These are phyloP conservation scores for Gymnopus androsaceus DNA, from an alignment of 1,284 basidiomycete species.

Conservation along the genomic window DNA sequence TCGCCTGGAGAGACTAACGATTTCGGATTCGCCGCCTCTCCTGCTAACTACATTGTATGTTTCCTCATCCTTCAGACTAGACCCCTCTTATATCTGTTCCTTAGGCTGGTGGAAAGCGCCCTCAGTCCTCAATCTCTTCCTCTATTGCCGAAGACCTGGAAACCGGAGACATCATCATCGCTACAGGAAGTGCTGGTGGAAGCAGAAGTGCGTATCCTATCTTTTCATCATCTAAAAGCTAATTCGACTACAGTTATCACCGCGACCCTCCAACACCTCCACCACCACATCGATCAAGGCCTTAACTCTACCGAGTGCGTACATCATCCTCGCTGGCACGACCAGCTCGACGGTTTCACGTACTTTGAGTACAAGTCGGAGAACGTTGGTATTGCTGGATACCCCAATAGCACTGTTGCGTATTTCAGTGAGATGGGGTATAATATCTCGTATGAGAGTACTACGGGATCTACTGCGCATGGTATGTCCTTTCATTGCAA, in stretches of 20 bases:
- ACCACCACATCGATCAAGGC: conserved; percentile 29
- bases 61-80: neutral
- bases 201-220: conserved; percentile 17
- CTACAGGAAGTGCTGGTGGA: conserved; percentile 33
- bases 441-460: conserved; percentile 23
- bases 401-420: conserved; percentile 23
- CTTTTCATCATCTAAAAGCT: neutral
- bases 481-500: neutral
- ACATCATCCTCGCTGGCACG: conserved; percentile 28
- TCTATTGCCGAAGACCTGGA: conserved; percentile 30
- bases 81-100: neutral
- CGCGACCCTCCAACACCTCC: conserved; percentile 30
- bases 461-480: conserved; percentile 18
- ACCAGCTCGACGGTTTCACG: conserved; percentile 27
- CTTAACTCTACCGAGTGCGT: conserved; percentile 20
- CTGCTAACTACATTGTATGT: conserved; percentile 22
- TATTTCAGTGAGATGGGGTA: conserved; percentile 25
- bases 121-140: conserved; percentile 29
- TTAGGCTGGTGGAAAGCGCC: conserved; percentile 27
- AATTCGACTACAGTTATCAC: conserved; percentile 24
- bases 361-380: conserved; percentile 10
- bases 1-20: conserved; percentile 24
- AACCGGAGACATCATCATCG: conserved; percentile 28
- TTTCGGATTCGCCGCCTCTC: conserved; percentile 30
- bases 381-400: conserved; percentile 14